These are phyloP conservation scores for Naganishia randhawae DNA, from an alignment of 768 basidiomycete species.

Conservation along the genomic window DNA sequence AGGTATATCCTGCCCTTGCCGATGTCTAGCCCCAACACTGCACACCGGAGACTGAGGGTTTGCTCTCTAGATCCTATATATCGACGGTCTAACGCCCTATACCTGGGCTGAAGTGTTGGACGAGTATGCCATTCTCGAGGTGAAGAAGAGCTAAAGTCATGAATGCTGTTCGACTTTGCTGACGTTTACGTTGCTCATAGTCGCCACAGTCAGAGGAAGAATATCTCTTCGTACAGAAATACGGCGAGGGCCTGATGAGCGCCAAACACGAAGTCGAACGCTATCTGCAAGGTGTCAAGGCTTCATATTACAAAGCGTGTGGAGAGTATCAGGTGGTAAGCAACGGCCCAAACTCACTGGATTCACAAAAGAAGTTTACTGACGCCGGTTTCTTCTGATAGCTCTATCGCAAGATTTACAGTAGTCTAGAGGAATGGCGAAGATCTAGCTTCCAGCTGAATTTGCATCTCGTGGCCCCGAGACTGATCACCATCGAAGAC, in stretches of 20 bases:
- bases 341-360: not conserved
- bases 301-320: slow-evolving; percentile 29
- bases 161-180: not conserved
- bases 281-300: slow-evolving; percentile 24
- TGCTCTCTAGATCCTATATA: slow-evolving; percentile 22
- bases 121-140: slow-evolving; percentile 36
- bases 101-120: slow-evolving; percentile 34
- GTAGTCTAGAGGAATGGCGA: slow-evolving; percentile 41
- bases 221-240: slow-evolving; percentile 44
- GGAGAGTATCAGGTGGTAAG: slow-evolving; percentile 28
- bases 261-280: slow-evolving; percentile 25
- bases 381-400: not conserved
- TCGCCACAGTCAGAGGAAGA: slow-evolving; percentile 47
- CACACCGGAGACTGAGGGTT: too few species aligned
- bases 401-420: slow-evolving; percentile 44
- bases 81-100: slow-evolving; percentile 24
- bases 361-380: not conserved
- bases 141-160: slow-evolving; percentile 9
- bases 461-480: slow-evolving; percentile 41
- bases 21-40: too few species aligned
- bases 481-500: slow-evolving; percentile 40
- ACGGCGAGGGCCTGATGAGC: slow-evolving; percentile 31
- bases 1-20: not conserved
- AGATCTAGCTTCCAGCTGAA: slow-evolving; percentile 42
- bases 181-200: slow-evolving; percentile 23